These are phyloP conservation scores for Trichoderma lentiforme DNA, from an alignment of 2,329 filamentous ascomycete species.

Conservation along the genomic window DNA sequence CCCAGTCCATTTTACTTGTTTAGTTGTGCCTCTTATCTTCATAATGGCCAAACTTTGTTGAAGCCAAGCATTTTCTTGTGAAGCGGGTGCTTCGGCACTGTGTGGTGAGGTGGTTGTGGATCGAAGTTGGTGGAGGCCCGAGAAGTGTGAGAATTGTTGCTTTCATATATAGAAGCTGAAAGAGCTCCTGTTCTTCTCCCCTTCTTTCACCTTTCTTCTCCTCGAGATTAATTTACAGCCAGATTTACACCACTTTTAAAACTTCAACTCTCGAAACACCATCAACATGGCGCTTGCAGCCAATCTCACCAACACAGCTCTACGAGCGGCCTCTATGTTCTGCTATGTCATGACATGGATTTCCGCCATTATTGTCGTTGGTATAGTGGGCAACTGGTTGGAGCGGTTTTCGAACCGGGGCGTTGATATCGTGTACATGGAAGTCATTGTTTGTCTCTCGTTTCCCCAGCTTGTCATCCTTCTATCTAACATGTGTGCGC, in stretches of 20 bases:
- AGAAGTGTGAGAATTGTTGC: neutral
- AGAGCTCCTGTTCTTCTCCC: neutral
- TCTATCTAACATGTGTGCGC: neutral
- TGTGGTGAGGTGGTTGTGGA: neutral
- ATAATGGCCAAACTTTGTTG: conserved; percentile 16
- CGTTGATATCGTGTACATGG: conserved; percentile 25
- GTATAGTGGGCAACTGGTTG: neutral
- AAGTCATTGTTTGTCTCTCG: conserved; percentile 23
- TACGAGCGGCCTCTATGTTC: neutral
- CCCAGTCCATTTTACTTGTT: neutral
- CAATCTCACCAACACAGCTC: neutral
- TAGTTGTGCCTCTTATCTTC: conserved; percentile 10
- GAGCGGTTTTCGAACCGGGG: conserved; percentile 12
- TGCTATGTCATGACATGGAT: conserved; percentile 2
- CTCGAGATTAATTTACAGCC: neutral
- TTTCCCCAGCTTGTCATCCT: too few relatives aligned
- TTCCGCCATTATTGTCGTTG: conserved; percentile 6
- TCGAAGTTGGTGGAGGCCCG: neutral
- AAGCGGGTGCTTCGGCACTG: conserved; percentile 3
- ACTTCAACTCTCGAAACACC: neutral
- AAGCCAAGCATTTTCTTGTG: neutral
- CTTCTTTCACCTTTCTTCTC: neutral
- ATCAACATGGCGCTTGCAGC: neutral
- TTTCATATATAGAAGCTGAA: conserved; percentile 9
- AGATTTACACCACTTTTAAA: neutral